Conservation (phyloP, 805 yeast genomes). For the Tetrapisispora taiwanensis region DNA sequence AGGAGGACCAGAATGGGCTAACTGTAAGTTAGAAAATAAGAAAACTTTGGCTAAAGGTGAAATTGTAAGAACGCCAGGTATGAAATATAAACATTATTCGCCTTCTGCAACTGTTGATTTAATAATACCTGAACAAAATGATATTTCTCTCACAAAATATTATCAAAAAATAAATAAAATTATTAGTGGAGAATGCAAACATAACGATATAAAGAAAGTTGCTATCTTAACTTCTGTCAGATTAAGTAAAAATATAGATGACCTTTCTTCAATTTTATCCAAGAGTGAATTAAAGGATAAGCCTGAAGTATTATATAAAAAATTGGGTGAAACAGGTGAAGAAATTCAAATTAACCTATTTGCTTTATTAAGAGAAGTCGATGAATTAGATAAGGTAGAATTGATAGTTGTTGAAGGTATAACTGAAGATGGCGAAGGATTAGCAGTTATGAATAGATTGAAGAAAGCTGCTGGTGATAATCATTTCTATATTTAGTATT, state of each 20-base stretch:
- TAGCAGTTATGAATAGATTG: slow-evolving; percentile 84
- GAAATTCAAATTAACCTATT: slow-evolving; percentile 73
- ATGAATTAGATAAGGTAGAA: slow-evolving; percentile 50
- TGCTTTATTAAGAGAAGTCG: slow-evolving; percentile 62
- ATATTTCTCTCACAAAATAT: slow-evolving; percentile 5
- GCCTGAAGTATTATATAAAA: slow-evolving; percentile 12
- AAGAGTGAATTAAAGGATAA: not conserved
- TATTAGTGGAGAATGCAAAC: slow-evolving; percentile 9
- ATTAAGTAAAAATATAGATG: slow-evolving; percentile 2
- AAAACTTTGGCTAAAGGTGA: slow-evolving; percentile 53
- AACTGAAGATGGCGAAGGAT: slow-evolving; percentile 64
- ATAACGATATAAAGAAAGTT: slow-evolving; percentile 26
- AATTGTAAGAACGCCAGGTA: slow-evolving; percentile 86
- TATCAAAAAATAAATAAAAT: slow-evolving; percentile 24
- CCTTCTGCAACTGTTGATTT: slow-evolving; percentile 78
- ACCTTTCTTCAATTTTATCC: not conserved
- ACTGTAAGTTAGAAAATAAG: slow-evolving; percentile 52
- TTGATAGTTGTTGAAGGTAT: slow-evolving; percentile 79
- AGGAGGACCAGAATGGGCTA: slow-evolving; percentile 64
- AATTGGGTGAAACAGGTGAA: slow-evolving; percentile 35
- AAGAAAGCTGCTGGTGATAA: slow-evolving; percentile 13
- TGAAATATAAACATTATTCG: slow-evolving; percentile 94
- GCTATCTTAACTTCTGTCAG: slow-evolving; percentile 44
- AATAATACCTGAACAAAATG: slow-evolving; percentile 38
- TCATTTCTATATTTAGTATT: not conserved